Percentiles rank a stretch among this genome's conserved stretches.
phyloP scores from a whole-genome alignment of 176 grass and related monocot genomes.

The Aegilops speltoides region DNA sequence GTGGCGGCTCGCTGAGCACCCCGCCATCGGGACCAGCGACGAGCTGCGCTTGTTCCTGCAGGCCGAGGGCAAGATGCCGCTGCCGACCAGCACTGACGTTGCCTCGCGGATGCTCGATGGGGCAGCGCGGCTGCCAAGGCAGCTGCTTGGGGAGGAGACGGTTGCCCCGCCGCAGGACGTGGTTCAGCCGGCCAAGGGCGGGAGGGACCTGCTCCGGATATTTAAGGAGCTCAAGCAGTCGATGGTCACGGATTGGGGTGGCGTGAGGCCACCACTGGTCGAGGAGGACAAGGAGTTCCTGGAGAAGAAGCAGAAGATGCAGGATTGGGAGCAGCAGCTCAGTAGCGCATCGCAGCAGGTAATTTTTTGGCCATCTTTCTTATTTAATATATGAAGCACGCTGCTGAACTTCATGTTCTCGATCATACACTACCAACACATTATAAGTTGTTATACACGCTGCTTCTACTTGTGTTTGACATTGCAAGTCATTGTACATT shows the following conservation, averaged over 20 bases:
- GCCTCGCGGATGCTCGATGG: constrained; percentile 92
- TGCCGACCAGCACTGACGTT: constrained; percentile 75
- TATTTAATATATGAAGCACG: neutral
- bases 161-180: constrained; percentile 70
- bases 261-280: constrained; percentile 59
- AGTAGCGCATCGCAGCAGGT: constrained; percentile 81
- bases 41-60: constrained; percentile 90
- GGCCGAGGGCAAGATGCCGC: constrained; percentile 84
- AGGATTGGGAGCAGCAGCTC: constrained; percentile 80
- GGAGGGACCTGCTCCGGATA: constrained; percentile 84
- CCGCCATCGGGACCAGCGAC: constrained; percentile 69
- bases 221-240: constrained; percentile 97
- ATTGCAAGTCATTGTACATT: neutral
- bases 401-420: neutral
- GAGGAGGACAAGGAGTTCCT: constrained; percentile 98
- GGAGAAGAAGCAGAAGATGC: constrained; percentile 74
- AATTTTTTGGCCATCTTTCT: constrained; percentile 1
- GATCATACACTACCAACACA: neutral
- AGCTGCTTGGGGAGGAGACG: constrained; percentile 64
- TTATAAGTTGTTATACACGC: neutral
- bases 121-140: constrained; percentile 65
- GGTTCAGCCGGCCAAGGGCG: constrained; percentile 93
- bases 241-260: constrained; percentile 76
- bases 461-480: neutral
- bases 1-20: constrained; percentile 74